Base-by-base conservation (phyloP, 805 yeast genomes). In the Candida montana region DNA sequence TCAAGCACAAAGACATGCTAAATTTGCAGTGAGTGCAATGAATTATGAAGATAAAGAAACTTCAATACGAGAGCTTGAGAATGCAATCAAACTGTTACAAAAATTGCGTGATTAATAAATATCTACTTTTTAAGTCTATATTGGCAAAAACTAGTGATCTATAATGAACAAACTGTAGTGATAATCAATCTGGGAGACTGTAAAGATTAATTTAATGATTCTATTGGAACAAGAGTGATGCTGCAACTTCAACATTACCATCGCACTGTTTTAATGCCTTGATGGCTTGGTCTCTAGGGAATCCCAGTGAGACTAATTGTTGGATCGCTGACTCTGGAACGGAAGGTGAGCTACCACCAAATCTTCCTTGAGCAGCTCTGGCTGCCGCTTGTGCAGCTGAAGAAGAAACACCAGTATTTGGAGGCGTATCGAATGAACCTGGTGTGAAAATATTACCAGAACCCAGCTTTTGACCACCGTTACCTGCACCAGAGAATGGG, bases 201-300 rank as follows among this genome's bases (percentile, higher is more conserved):
- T n/a, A n/a, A n/a, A n/a, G n/a, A n/a, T n/a, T n/a, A n/a, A n/a
- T n/a, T n/a, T n/a, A n/a, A n/a, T n/a, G n/a, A n/a, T n/a, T 19
- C 43, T 42, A 62, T 31, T 61, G 62, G 46, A 87, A 88, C 36
- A 89, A 65, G 36, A 84, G 53, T 1, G 95, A 78, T 1, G 96
- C 97, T 0, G 98, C 98, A 47, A 80, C 49, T 40, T 91, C 97
- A 0, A 83, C 76, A 55, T 90, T 84, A 8, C 96, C 96, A 21
- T 72, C 69, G 2, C 95, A 75, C 45, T 68, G 72, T 21, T 68
- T 64, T 39, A 91, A 64, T 0, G 96, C 96, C 3, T 61, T 53
- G 3, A 79, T 61, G 0, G 82, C 93, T 49, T 84, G 81, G 2
- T 62, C 58, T 49, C 79, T 69, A 4, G 81, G 61, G 52, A 89